Base-by-base conservation (phyloP, 2,329 filamentous ascomycete species). In the Exutisphaerella laricina region DNA sequence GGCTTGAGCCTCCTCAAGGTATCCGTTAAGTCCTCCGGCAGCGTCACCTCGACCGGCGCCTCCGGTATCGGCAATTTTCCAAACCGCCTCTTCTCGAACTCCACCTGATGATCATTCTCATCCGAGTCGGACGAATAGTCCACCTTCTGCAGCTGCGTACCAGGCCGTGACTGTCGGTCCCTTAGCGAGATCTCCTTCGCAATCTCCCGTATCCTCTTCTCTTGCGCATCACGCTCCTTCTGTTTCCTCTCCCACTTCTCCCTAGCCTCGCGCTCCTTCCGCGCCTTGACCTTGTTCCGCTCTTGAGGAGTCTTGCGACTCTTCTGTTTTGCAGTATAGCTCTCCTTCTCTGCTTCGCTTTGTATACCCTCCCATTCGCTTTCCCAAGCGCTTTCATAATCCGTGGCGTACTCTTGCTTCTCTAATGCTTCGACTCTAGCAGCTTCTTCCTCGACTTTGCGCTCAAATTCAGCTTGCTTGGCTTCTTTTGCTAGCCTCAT, bases 271-370 rank as follows among this genome's bases (percentile, higher is more conserved):
- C 86, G 85, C 60, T 89, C 88, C 70, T 95, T 96, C 63, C 88
- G 80, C 50, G 87, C 77, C 72, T 89, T 88, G 58, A 85, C 82
- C 64, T 84, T 88, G 70, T 97, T 97, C 49, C 88, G 76, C 66
- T 97, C 86, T 1, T 80, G 74, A 38, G 82, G 85, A 2, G 88
- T 94, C 72, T 97, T 97, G 58, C 90, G 77, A 66, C 86, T 78
- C 2, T 86, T 84, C 46, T 82, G 75, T 70, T 94, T 95, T 48
- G 45, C 32, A 9, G 78, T 77, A 58, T 78, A 81, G 40, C 80
- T 67, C 60, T 77, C 70, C 49, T 86, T 83, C 55, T 88, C 83
- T 12, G 63, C 62, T 38, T 63, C 63, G 46, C 68, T 72, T 28
- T 63, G 57, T 46, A 73, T 70, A 7, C 76, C 78, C 43, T 87